Percentiles rank a stretch among this genome's conserved stretches.
Conservation (phyloP, 768 basidiomycete species). For the Porphyrellus cyaneotinctus region DNA sequence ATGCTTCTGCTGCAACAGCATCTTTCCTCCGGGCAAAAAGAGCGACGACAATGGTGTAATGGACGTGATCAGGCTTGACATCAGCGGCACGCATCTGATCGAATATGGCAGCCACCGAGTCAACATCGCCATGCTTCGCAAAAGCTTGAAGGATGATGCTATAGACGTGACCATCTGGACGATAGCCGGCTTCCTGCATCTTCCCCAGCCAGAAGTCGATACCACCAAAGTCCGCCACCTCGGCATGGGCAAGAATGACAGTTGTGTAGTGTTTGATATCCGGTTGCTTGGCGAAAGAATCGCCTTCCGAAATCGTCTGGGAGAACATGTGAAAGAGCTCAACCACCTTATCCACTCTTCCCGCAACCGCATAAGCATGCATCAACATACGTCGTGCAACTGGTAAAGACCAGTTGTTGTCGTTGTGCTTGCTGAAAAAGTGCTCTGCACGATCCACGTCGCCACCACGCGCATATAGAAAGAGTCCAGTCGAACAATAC, state of each 20-base stretch:
- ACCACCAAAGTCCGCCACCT: slow-evolving; percentile 42
- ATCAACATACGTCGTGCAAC: slow-evolving; percentile 45
- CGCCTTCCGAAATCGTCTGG: slow-evolving; percentile 32
- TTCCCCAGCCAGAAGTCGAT: slow-evolving; percentile 52
- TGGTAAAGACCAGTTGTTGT: slow-evolving; percentile 23
- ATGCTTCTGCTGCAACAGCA: slow-evolving; percentile 56
- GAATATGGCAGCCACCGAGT: slow-evolving; percentile 46
- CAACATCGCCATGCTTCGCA: slow-evolving; percentile 51
- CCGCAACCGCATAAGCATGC: slow-evolving; percentile 50
- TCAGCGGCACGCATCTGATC: slow-evolving; percentile 57
- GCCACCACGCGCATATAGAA: slow-evolving; percentile 51
- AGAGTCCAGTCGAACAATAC: slow-evolving; percentile 44
- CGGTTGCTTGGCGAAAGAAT: slow-evolving; percentile 35
- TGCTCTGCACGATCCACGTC: slow-evolving; percentile 41
- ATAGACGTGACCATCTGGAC: slow-evolving; percentile 55
- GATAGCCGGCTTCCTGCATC: slow-evolving; percentile 46
- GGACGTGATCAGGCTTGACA: slow-evolving; percentile 42
- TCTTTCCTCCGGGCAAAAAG: slow-evolving; percentile 62
- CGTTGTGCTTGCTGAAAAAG: slow-evolving; percentile 38
- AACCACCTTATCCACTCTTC: slow-evolving; percentile 38
- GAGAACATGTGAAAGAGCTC: slow-evolving; percentile 56
- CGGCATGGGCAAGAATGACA: slow-evolving; percentile 53
- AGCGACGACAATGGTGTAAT: slow-evolving; percentile 68
- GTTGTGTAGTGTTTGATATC: slow-evolving; percentile 49
- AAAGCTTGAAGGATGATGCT: slow-evolving; percentile 59